A percentile compares a stretch with the other conserved stretches of the same genome.
These are phyloP conservation scores for Zygotorulaspora chibaensis DNA, from an alignment of 805 yeast species.

Conservation along the genomic window DNA sequence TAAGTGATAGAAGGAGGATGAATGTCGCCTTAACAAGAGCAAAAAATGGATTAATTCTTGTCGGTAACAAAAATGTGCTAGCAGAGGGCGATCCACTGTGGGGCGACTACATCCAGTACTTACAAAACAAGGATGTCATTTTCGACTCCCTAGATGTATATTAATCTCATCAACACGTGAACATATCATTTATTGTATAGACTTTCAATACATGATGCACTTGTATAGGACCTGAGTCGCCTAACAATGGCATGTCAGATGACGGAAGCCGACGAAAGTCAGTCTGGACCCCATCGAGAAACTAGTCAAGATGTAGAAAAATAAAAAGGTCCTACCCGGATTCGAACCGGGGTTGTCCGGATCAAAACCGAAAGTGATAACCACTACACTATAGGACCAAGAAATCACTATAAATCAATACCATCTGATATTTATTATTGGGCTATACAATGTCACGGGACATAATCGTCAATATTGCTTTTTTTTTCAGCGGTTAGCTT, in stretches of 20 bases:
- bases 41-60: constrained; percentile 52
- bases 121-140: constrained; percentile 36
- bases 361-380: constrained; percentile 78
- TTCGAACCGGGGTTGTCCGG: constrained; percentile 82
- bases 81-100: constrained; percentile 44
- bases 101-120: constrained; percentile 45
- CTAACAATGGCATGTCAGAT: no score
- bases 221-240: no score
- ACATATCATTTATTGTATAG: neutral
- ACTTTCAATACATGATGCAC: no score
- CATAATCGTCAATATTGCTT: no score
- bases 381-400: constrained; percentile 73
- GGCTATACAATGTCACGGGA: no score
- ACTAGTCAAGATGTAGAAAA: neutral
- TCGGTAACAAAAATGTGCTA: constrained; percentile 57
- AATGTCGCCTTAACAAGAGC: constrained; percentile 75
- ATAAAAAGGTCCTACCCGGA: constrained; percentile 68
- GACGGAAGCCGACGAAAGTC: no score
- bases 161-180: constrained; percentile 7
- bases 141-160: constrained; percentile 23
- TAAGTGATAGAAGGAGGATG: constrained; percentile 56
- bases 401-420: neutral
- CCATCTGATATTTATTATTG: no score
- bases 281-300: neutral
- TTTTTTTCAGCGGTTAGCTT: no score